phyloP scores from a whole-genome alignment of 768 basidiomycete species.

The Suillus luteus region DNA sequence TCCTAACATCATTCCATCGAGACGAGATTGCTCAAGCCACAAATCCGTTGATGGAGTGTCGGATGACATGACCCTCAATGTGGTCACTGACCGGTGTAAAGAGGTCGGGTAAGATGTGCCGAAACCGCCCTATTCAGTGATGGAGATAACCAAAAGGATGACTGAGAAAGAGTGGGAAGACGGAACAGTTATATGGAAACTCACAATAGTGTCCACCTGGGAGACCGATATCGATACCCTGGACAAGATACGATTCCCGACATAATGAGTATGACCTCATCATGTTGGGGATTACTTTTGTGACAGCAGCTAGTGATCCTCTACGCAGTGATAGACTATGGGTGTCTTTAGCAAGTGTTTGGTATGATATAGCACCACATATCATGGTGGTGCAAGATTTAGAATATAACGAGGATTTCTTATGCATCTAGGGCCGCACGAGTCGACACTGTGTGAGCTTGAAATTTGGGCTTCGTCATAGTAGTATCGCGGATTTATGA shows the following conservation, averaged over 20 bases:
- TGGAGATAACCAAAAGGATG: background rate
- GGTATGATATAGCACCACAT: background rate
- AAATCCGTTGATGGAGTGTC: background rate
- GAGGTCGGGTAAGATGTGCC: background rate
- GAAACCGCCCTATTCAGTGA: background rate
- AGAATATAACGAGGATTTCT: background rate
- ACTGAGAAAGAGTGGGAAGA: background rate
- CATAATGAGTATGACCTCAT: background rate
- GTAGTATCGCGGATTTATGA: background rate
- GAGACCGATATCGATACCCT: background rate
- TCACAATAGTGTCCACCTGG: background rate
- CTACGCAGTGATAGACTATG: background rate
- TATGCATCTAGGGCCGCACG: background rate
- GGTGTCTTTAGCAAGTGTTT: background rate
- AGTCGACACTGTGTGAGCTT: background rate
- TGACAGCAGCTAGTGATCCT: background rate
- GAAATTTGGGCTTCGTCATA: background rate
- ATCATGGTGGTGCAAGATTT: background rate
- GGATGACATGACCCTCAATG: background rate
- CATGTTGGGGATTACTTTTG: background rate
- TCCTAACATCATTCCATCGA: constrained; percentile 11
- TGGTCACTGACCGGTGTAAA: background rate
- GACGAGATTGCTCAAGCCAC: constrained; percentile 1
- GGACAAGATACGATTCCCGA: background rate
- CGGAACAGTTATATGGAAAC: background rate